phyloP scores from a whole-genome alignment of 1,284 basidiomycete genomes.

The Pseudozyma sp. region DNA sequence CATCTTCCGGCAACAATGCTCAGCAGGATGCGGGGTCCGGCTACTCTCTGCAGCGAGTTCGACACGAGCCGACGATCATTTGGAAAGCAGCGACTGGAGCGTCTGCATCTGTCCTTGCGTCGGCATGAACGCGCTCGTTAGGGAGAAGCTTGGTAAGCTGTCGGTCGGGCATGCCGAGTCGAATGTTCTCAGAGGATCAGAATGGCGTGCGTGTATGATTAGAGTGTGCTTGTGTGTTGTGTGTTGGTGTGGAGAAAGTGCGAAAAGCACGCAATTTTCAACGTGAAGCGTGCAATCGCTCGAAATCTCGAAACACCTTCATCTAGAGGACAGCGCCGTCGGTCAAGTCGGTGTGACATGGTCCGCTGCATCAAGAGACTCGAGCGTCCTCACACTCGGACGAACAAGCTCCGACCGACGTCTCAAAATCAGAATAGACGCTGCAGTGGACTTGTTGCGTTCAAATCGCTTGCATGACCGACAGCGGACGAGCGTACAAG shows the following conservation, averaged over 20 bases:
- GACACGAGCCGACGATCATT: conserved; percentile 5
- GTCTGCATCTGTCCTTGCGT: too few relatives aligned
- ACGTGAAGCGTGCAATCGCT: conserved; percentile 11
- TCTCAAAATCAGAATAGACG: too few relatives aligned
- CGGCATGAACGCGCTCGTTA: too few relatives aligned
- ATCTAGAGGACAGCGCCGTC: neutral
- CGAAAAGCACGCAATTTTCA: conserved; percentile 29
- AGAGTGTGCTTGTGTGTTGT: neutral
- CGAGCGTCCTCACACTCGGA: too few relatives aligned
- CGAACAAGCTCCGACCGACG: too few relatives aligned
- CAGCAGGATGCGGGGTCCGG: neutral
- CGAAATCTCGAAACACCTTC: too few relatives aligned
- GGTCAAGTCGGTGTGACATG: neutral
- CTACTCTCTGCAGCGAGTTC: neutral
- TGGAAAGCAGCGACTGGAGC: neutral
- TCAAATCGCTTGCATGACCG: too few relatives aligned
- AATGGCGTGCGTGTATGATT: conserved; percentile 1
- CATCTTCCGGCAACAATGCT: too few relatives aligned
- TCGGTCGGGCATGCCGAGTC: neutral
- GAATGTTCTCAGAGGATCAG: neutral
- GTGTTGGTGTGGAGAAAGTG: conserved; percentile 11
- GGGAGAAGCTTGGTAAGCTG: conserved; percentile 1
- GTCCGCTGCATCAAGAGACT: too few relatives aligned
- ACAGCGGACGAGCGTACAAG: too few relatives aligned
- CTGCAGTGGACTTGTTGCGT: too few relatives aligned